phyloP scores from a whole-genome alignment of 2,329 filamentous ascomycete species.

The Boeremia lycopersici region DNA sequence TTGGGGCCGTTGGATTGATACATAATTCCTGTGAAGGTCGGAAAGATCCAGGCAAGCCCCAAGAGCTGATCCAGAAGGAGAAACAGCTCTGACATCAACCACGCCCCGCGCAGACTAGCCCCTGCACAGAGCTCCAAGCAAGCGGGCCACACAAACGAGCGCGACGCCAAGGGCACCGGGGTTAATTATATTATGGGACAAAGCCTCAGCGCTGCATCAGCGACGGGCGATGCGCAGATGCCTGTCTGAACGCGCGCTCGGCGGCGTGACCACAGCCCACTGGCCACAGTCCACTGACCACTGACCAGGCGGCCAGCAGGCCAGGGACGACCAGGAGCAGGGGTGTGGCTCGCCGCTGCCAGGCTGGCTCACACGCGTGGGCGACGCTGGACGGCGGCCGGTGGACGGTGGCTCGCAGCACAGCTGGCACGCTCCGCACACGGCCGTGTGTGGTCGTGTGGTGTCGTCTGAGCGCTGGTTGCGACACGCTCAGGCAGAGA shows the following conservation, averaged over 20 bases:
- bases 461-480: conserved; percentile 1
- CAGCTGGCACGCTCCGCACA: not conserved
- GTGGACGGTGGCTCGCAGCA: conserved; percentile 9
- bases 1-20: conserved; percentile 48
- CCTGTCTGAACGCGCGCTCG: conserved; percentile 8
- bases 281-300: not conserved
- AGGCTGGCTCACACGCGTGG: not conserved
- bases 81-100: conserved; percentile 47
- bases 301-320: no score
- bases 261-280: conserved; percentile 6
- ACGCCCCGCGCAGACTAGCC: conserved; percentile 22
- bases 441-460: not conserved
- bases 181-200: conserved; percentile 34
- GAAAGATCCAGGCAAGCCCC: conserved; percentile 48
- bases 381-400: not conserved
- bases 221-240: conserved; percentile 11
- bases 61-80: conserved; percentile 49
- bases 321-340: not conserved
- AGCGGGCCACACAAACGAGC: conserved; percentile 10
- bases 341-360: not conserved
- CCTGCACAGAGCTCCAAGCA: not conserved
- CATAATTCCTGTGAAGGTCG: conserved; percentile 48
- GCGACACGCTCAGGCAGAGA: not conserved
- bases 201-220: conserved; percentile 18
- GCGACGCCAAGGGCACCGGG: conserved; percentile 21